phyloP scores from a whole-genome alignment of 768 basidiomycete species.

The Boletus edulis region DNA sequence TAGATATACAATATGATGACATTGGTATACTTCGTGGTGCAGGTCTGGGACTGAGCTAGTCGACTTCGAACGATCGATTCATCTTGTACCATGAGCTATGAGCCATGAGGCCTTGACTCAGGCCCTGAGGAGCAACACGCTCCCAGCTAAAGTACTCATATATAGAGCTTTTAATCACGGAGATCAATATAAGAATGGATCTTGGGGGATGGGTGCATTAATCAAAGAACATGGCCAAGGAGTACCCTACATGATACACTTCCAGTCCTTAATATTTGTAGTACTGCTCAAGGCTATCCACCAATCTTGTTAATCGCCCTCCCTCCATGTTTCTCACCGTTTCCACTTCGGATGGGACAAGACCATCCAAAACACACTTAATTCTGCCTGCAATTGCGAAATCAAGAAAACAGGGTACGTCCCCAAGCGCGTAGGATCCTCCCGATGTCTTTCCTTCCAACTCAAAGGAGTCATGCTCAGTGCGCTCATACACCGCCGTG shows the following conservation, averaged over 20 bases:
- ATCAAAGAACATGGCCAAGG: neutral
- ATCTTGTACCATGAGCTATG: too few relatives aligned
- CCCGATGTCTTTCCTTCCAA: neutral
- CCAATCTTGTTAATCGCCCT: constrained; percentile 10
- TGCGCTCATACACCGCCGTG: constrained; percentile 9
- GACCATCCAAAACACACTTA: constrained; percentile 8
- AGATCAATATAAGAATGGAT: too few relatives aligned
- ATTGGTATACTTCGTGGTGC: too few relatives aligned
- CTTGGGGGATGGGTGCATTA: too few relatives aligned
- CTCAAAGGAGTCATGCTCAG: neutral
- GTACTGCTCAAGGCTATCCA: constrained; percentile 18
- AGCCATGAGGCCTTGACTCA: too few relatives aligned
- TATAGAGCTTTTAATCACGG: too few relatives aligned
- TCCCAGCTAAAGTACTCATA: too few relatives aligned
- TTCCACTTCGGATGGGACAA: constrained; percentile 10
- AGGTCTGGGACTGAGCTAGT: too few relatives aligned
- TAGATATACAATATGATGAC: too few relatives aligned
- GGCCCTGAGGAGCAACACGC: too few relatives aligned
- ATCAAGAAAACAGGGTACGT: constrained; percentile 19
- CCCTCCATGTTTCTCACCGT: constrained; percentile 6
- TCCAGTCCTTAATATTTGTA: constrained; percentile 1
- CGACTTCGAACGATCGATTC: too few relatives aligned
- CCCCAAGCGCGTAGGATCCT: constrained; percentile 11
- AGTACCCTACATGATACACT: neutral
- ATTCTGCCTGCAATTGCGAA: constrained; percentile 19